Evolutionary conservation across 768 basidiomycete species (phyloP).

Genomic region (Suillus plorans): DNA sequence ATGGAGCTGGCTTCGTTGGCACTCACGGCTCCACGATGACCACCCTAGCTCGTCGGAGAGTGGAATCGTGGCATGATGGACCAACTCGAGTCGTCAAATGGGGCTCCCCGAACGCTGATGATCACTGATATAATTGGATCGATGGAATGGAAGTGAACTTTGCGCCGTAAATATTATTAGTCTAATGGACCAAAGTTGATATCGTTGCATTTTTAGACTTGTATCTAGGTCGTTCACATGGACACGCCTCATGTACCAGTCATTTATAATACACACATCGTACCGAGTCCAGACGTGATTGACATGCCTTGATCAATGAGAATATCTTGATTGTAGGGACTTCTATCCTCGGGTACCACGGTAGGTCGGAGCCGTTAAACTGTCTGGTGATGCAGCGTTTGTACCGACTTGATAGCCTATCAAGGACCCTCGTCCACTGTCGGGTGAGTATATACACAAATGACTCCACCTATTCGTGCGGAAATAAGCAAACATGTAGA

Average conservation of each 20-base stretch:
- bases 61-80: constrained; percentile 65
- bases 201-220: constrained; percentile 4
- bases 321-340: neutral
- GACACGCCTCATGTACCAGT: neutral
- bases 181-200: neutral
- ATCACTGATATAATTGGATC: constrained; percentile 38
- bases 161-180: neutral
- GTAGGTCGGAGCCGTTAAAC: neutral
- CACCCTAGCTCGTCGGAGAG: constrained; percentile 61
- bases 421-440: neutral
- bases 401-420: neutral
- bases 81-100: constrained; percentile 52
- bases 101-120: constrained; percentile 56
- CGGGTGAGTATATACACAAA: neutral
- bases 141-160: neutral
- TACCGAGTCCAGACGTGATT: neutral
- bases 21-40: constrained; percentile 75
- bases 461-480: neutral
- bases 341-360: neutral
- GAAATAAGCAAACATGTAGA: neutral
- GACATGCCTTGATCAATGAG: neutral
- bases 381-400: neutral
- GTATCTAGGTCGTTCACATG: neutral
- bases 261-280: neutral
- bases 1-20: constrained; percentile 67